These are phyloP conservation scores for Candolleomyces aberdarensis DNA, from an alignment of 768 basidiomycete genomes.

Conservation along the genomic window DNA sequence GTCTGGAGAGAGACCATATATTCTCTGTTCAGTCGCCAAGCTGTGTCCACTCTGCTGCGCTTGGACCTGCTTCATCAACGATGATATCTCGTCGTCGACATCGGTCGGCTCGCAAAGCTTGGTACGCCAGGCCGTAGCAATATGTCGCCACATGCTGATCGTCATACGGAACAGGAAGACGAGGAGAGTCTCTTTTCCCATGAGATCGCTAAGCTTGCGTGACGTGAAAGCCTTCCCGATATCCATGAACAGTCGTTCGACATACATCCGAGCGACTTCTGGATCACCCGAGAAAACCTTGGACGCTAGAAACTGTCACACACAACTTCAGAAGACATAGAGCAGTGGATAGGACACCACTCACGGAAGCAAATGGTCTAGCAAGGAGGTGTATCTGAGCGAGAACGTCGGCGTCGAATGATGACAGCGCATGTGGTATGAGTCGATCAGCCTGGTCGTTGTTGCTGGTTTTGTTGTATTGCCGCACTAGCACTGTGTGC, in stretches of 20 bases:
- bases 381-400: constrained; percentile 1
- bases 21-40: background rate
- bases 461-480: constrained; percentile 3
- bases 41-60: constrained; percentile 4
- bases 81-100: background rate
- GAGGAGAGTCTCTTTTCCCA: background rate
- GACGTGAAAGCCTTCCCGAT: background rate
- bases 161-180: constrained; percentile 1
- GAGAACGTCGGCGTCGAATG: background rate
- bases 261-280: background rate
- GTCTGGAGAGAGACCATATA: too few species aligned
- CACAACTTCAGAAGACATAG: background rate
- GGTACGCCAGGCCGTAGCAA: background rate
- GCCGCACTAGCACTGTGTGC: background rate
- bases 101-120: background rate
- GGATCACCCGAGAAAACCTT: background rate
- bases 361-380: constrained; percentile 1
- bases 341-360: background rate
- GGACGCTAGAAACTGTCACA: background rate
- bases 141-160: background rate
- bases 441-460: background rate
- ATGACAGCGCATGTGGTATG: background rate
- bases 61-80: background rate
- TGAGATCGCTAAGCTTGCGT: background rate
- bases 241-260: constrained; percentile 6